These are phyloP conservation scores for Suhomyces terraborum DNA, from an alignment of 1,139 yeast genomes.

Conservation along the genomic window DNA sequence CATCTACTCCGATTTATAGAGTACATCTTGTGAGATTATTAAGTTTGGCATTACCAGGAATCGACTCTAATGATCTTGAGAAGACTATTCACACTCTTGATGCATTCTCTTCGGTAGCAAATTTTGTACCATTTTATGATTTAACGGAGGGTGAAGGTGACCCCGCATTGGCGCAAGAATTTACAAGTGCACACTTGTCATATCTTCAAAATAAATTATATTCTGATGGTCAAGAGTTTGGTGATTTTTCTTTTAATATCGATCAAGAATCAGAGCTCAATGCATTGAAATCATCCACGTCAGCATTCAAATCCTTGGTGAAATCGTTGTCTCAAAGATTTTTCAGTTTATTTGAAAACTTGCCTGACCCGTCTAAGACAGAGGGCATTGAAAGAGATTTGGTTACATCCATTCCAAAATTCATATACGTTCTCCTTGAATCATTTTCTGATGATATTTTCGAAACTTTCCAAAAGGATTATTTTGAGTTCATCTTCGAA, in stretches of 20 bases:
- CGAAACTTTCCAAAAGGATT: conserved; percentile 49
- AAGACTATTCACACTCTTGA: conserved; percentile 73
- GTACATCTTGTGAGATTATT: conserved; percentile 78
- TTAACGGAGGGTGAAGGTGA: conserved; percentile 48
- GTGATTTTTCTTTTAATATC: conserved; percentile 22
- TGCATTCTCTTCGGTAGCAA: conserved; percentile 69
- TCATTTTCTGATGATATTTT: conserved; percentile 70
- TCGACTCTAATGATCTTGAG: conserved; percentile 83
- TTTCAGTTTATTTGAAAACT: conserved; percentile 69
- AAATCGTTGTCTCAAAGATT: conserved; percentile 59
- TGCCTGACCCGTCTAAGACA: conserved; percentile 62
- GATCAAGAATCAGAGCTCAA: conserved; percentile 50
- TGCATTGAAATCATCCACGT: conserved; percentile 74
- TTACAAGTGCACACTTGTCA: conserved; percentile 64
- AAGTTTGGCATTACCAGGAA: conserved; percentile 72
- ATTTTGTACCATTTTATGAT: conserved; percentile 71
- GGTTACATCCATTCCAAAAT: conserved; percentile 61
- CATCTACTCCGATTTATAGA: conserved; percentile 63
- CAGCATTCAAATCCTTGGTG: conserved; percentile 66
- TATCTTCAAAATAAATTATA: conserved; percentile 44
- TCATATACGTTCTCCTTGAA: conserved; percentile 67
- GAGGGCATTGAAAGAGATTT: conserved; percentile 54
- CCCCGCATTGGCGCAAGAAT: conserved; percentile 65
- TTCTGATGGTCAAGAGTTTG: too few species aligned
- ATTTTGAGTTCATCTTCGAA: conserved; percentile 58